Base-by-base conservation (phyloP, 2,329 filamentous ascomycete genomes). In the Phyllosticta citrichinensis region DNA sequence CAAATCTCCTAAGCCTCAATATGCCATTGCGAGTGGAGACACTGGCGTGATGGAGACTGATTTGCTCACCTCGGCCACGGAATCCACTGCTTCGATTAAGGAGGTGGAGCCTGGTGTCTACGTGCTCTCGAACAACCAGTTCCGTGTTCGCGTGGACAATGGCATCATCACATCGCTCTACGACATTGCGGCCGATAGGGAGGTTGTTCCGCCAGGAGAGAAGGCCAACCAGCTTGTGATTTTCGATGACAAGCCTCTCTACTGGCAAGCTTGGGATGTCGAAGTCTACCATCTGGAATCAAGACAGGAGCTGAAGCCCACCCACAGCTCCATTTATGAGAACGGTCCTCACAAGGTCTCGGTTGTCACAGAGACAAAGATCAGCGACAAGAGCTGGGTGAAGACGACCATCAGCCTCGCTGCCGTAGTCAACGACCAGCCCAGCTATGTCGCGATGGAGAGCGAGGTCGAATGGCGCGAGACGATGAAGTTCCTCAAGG, bases 251-350 rank as follows among this genome's bases (percentile, higher is more conserved):
- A 97, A 97, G 76, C 92, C 92, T 22, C 82, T 97, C 24, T 96
- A 95, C 78, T 97, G 91, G 92, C 90, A 97, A 75, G 92, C 91
- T 2, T 96, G 93, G 92, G 93, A 99, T 73, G 93, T 97, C 5
- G 94, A 99, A 74, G 92, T 97, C 27, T 99, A 87, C 77, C 94
- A 99, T 69, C 83, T 97, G 25, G 86, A 95, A 60, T 94, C 91
- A 1, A 86, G 91, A 61, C 83, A 88, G 71, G 88, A 93, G 71
- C 80, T 99, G 14, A 71, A 81, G 5, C 83, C 86, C 19, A 81
- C 83, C 64, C 80, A 85, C 66, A 91, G 89, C 12, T 81, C 79
- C 64, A 87, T 97, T 61, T 77, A 83, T 47, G 89, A 94, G 68
- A 77, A 82, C 60, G 86, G 87, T 63, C 79, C 86, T 0, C 86